Percentiles rank a stretch among this genome's conserved stretches.
Conservation (phyloP, 2,329 filamentous ascomycete genomes). For the Aspergillus clavatus region DNA sequence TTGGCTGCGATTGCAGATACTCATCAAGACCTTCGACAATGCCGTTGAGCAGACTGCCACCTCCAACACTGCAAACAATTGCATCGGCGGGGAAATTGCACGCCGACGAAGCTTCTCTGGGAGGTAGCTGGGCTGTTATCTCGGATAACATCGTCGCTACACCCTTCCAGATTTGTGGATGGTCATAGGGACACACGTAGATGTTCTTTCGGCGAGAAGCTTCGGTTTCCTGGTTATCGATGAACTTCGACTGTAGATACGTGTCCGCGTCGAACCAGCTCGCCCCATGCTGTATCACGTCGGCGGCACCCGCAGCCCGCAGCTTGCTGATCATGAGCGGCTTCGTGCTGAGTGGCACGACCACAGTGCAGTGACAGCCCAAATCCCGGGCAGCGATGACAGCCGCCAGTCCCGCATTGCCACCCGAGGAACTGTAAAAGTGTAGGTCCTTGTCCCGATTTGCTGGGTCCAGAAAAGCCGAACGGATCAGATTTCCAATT, state of each 20-base stretch:
- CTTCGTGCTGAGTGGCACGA: slow-evolving; percentile 62
- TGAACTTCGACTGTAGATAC: slow-evolving; percentile 52
- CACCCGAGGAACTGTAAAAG: slow-evolving; percentile 74
- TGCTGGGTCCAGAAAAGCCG: slow-evolving; percentile 18
- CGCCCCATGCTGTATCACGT: slow-evolving; percentile 62
- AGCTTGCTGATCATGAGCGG: slow-evolving; percentile 66
- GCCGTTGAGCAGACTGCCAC: slow-evolving; percentile 72
- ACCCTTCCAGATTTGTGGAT: slow-evolving; percentile 36
- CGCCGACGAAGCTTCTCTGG: slow-evolving; percentile 5
- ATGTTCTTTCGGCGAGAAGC: slow-evolving; percentile 21
- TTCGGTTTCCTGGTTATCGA: slow-evolving; percentile 17
- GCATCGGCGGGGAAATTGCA: slow-evolving; percentile 52
- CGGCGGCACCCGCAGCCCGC: slow-evolving; percentile 54
- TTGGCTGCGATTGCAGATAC: slow-evolving; percentile 19
- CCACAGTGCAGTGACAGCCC: slow-evolving; percentile 61
- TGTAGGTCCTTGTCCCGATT: slow-evolving; percentile 43
- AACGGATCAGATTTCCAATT: slow-evolving; percentile 35
- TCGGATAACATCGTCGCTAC: slow-evolving; percentile 33
- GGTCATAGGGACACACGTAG: slow-evolving; percentile 37
- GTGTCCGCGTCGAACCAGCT: slow-evolving; percentile 66
- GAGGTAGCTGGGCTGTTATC: slow-evolving; percentile 31
- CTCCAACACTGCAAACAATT: slow-evolving; percentile 72
- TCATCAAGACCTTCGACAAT: slow-evolving; percentile 58
- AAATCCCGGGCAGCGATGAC: slow-evolving; percentile 65
- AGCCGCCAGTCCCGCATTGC: slow-evolving; percentile 77